Evolutionary conservation across 495 filamentous ascomycete genomes (phyloP).

Genomic region (Penicillium lividum): DNA sequence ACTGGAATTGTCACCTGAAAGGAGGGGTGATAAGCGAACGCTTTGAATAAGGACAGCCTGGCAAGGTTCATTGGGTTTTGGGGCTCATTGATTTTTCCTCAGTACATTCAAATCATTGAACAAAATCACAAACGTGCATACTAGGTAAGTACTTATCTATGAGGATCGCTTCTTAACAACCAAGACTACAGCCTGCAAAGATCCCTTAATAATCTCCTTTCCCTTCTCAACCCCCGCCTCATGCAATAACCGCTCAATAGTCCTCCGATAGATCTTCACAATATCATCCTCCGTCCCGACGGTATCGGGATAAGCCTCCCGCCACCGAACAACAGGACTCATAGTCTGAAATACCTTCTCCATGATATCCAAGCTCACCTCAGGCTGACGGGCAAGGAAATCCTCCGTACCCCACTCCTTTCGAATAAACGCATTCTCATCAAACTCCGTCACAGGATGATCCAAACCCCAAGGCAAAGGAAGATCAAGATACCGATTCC

Average conservation of each 20-base stretch:
- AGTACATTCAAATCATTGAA: too few relatives aligned
- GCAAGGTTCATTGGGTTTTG: too few relatives aligned
- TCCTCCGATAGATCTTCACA: conserved; percentile 20
- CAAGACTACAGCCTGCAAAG: conserved; percentile 10
- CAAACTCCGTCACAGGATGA: conserved; percentile 39
- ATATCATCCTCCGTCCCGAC: conserved; percentile 31
- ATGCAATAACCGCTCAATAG: conserved; percentile 23
- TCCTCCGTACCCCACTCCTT: conserved; percentile 40
- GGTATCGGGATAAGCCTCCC: conserved; percentile 43
- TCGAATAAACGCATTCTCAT: conserved; percentile 37
- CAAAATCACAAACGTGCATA: too few relatives aligned
- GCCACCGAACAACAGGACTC: conserved; percentile 52
- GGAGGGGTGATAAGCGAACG: too few relatives aligned
- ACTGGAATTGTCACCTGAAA: too few relatives aligned
- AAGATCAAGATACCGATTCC: conserved; percentile 42
- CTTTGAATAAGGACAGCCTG: too few relatives aligned
- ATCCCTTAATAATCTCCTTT: conserved; percentile 13
- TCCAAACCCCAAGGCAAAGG: conserved; percentile 52
- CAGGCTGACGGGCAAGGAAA: conserved; percentile 14
- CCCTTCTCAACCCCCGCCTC: conserved; percentile 25
- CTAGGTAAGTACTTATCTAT: background rate
- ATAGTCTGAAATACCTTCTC: conserved; percentile 38
- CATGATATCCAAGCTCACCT: conserved; percentile 30
- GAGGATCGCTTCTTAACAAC: conserved; percentile 14
- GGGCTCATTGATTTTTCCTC: too few relatives aligned